Evolutionary conservation across 108 stramenopile genomes (phyloP).

Genomic region (Fistulifera pelliculosa): DNA sequence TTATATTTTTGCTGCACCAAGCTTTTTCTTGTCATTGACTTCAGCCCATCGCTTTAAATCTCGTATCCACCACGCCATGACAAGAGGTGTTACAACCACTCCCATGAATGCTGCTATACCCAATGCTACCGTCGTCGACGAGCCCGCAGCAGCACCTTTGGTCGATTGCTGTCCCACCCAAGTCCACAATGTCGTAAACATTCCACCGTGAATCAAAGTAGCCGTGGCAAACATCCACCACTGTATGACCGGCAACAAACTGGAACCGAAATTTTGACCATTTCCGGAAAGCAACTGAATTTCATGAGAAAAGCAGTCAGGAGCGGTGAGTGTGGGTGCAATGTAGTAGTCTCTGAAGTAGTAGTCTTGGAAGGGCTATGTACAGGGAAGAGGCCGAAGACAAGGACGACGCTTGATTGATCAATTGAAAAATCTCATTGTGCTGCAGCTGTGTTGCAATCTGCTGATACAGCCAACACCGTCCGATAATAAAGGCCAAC

Average conservation of each 20-base stretch:
- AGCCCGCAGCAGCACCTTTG: slow-evolving; percentile 6
- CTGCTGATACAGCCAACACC: slow-evolving; percentile 27
- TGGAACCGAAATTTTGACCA: slow-evolving; percentile 65
- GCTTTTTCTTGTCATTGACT: not conserved
- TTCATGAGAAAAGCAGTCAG: slow-evolving; percentile 46
- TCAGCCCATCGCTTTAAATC: slow-evolving; percentile 13
- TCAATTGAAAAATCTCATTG: slow-evolving; percentile 41
- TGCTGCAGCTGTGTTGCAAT: slow-evolving; percentile 30
- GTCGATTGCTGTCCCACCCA: slow-evolving; percentile 63
- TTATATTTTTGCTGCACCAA: not conserved
- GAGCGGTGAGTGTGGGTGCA: slow-evolving; percentile 24
- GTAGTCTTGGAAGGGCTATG: slow-evolving; percentile 10
- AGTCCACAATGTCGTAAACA: slow-evolving; percentile 69
- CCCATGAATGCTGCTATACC: slow-evolving; percentile 19
- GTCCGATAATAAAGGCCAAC: slow-evolving; percentile 46
- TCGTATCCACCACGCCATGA: slow-evolving; percentile 35
- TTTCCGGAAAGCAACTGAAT: slow-evolving; percentile 65
- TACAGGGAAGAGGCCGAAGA: not conserved
- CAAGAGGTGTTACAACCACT: slow-evolving; percentile 25
- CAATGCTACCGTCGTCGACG: slow-evolving; percentile 5
- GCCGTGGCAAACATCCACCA: slow-evolving; percentile 27
- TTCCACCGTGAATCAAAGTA: slow-evolving; percentile 50
- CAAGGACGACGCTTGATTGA: slow-evolving; percentile 12
- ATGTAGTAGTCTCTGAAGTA: not conserved
- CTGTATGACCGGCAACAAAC: slow-evolving; percentile 11